Evolutionary conservation across 805 yeast species (phyloP), one percentile per base, ranked within the genome.

Genomic region (Metschnikowia santaceciliae): DNA sequence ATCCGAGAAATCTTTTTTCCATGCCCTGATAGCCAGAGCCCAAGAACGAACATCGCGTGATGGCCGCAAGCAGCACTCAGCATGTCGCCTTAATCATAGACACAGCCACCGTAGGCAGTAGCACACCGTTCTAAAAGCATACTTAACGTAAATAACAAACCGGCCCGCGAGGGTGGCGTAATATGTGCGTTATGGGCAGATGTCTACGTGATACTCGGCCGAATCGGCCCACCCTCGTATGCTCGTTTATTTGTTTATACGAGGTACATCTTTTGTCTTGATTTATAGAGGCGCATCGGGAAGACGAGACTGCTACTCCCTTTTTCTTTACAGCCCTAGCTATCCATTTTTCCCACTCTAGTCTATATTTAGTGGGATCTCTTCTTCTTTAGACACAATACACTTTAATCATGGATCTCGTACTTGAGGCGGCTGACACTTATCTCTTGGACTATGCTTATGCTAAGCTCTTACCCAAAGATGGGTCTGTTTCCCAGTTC

Each of bases 351-450:
- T 17, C 23, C 19, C 22, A 7, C 13, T 6, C 40, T 17, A n/a
- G n/a, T 34, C 22, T 23, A 22, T 17, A 11, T 5, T 11, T 13
- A 11, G 14, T 26, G 40, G 23, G 15, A 4, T 20, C 33, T 15
- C 34, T n/a, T 23, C 17, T 11, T 42, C 17, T 13, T 14, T 23
- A 22, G 32, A 22, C 17, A 39, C 13, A 7, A 14, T 19, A 39
- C 6, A 15, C 17, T 14, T 10, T 20, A 30, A 30, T 20, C 41
- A 92, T 94, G 99, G 99, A 94, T 85, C 74, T 94, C 63, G 90
- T 90, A 22, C 78, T 94, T 47, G 99, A 94, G 68, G 73, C 82
- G 22, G 70, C 75, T 42, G 99, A 94, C 70, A 76, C 88, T 44
- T 88, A 71, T 60, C 61, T 82, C 30, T 79, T 92, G 46, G 99